phyloP scores from a whole-genome alignment of 805 yeast species.

The Zygoascus biomembranicola region DNA sequence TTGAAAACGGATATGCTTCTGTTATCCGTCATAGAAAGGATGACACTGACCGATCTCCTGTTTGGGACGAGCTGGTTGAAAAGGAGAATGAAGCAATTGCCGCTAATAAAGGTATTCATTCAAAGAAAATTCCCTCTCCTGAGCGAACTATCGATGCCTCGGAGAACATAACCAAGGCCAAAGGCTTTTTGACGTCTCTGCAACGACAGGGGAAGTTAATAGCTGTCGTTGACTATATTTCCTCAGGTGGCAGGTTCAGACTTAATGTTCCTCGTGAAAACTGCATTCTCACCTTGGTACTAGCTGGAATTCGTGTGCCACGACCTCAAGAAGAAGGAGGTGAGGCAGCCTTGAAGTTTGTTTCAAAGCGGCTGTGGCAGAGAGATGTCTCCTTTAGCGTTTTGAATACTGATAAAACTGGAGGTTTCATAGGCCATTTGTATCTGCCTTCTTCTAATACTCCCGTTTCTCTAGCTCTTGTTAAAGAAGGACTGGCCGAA shows the following conservation, averaged over 20 bases:
- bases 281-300: slow-evolving; percentile 55
- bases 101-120: slow-evolving; percentile 53
- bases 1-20: slow-evolving; percentile 62
- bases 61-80: slow-evolving; percentile 72
- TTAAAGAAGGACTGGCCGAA: slow-evolving; percentile 55
- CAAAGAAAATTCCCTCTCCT: slow-evolving; percentile 47
- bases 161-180: slow-evolving; percentile 62
- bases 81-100: slow-evolving; percentile 54
- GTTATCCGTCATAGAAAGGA: slow-evolving; percentile 72
- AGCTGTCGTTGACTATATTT: slow-evolving; percentile 66
- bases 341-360: slow-evolving; percentile 46
- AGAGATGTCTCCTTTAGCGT: slow-evolving; percentile 66
- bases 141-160: slow-evolving; percentile 72
- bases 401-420: slow-evolving; percentile 63
- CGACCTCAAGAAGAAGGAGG: slow-evolving; percentile 30
- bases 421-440: slow-evolving; percentile 71
- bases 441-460: slow-evolving; percentile 41
- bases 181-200: slow-evolving; percentile 62
- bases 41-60: slow-evolving; percentile 53
- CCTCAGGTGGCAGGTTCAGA: slow-evolving; percentile 60
- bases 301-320: slow-evolving; percentile 60
- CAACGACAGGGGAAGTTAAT: slow-evolving; percentile 55
- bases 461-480: slow-evolving; percentile 52
- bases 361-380: slow-evolving; percentile 52
- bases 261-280: slow-evolving; percentile 66